A percentile compares a stretch with the other conserved stretches of the same genome.
Conservation (phyloP, 768 basidiomycete species). For the Solioccasus polychromus region DNA sequence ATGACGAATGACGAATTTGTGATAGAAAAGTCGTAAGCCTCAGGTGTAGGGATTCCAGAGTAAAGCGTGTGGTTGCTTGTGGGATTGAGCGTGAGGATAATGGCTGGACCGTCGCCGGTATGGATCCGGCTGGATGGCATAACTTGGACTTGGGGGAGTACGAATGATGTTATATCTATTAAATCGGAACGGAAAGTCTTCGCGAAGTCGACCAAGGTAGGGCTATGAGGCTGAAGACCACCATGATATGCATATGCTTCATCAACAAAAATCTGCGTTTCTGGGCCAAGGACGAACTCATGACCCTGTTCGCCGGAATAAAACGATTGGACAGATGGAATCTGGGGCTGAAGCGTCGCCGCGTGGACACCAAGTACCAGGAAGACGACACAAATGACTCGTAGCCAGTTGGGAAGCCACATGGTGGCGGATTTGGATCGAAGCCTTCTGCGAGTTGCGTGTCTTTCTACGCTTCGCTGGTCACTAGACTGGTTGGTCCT, state of each 20-base stretch:
- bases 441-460: not conserved
- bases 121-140: constrained; percentile 9
- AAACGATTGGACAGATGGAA: constrained; percentile 38
- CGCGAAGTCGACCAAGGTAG: constrained; percentile 36
- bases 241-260: constrained; percentile 15
- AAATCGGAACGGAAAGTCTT: constrained; percentile 37
- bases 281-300: constrained; percentile 30
- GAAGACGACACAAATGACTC: not conserved
- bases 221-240: constrained; percentile 17
- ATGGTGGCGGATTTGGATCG: not conserved
- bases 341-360: constrained; percentile 27
- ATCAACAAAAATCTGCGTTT: constrained; percentile 38
- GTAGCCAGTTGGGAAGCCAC: not conserved
- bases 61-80: constrained; percentile 30
- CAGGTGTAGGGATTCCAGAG: constrained; percentile 36
- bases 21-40: constrained; percentile 39
- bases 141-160: constrained; percentile 20
- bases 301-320: constrained; percentile 12
- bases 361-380: not conserved
- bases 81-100: constrained; percentile 32
- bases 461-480: too few relatives aligned
- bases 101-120: constrained; percentile 8
- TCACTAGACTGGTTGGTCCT: too few relatives aligned
- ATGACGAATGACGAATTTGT: constrained; percentile 30
- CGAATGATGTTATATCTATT: constrained; percentile 28